Conservation (phyloP, 371 early-diverging fungal genomes). For the Batkoa obscura region DNA sequence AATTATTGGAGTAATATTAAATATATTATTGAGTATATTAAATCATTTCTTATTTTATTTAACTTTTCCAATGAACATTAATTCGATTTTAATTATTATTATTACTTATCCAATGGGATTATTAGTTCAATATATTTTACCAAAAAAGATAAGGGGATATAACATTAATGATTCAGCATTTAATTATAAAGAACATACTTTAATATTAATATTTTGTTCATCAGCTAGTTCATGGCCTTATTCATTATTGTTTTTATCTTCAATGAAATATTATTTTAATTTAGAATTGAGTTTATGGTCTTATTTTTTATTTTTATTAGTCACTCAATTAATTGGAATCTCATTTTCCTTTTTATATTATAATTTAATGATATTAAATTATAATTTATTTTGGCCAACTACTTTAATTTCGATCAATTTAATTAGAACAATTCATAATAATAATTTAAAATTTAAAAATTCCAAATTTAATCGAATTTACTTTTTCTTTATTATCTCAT, state of each 20-base stretch:
- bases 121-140: constrained; percentile 28
- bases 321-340: constrained; percentile 58
- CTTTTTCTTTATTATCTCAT: neutral
- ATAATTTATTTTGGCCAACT: constrained; percentile 73
- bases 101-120: constrained; percentile 44
- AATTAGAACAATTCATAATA: constrained; percentile 45
- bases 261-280: constrained; percentile 38
- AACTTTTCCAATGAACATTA: constrained; percentile 36
- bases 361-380: constrained; percentile 54
- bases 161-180: no score
- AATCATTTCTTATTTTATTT: constrained; percentile 62
- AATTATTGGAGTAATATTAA: constrained; percentile 46
- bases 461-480: neutral
- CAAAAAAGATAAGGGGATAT: no score
- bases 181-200: constrained; percentile 58
- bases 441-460: constrained; percentile 9
- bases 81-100: constrained; percentile 38
- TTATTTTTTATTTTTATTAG: constrained; percentile 33
- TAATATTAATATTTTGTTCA: constrained; percentile 39
- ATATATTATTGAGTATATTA: constrained; percentile 35
- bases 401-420: constrained; percentile 52
- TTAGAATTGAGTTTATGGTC: constrained; percentile 39
- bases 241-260: constrained; percentile 54
- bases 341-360: constrained; percentile 63
- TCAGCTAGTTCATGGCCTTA: constrained; percentile 33